Evolutionary conservation across 495 filamentous ascomycete genomes (phyloP), one percentile per base, ranked within the genome.

Genomic region (Delitschia confertaspora): DNA sequence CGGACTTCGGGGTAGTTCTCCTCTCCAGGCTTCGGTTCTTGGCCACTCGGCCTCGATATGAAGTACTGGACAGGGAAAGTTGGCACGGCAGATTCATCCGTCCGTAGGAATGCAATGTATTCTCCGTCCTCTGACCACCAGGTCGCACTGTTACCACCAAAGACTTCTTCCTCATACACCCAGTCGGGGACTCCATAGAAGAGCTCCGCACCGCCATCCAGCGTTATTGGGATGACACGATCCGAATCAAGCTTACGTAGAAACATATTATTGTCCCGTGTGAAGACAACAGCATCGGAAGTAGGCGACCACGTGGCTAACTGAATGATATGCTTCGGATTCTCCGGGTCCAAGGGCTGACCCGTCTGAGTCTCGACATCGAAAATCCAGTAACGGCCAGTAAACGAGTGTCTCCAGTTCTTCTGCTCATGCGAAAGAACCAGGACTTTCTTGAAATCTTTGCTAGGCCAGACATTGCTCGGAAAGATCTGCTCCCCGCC

Each of bases 161-260:
- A 83, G 4, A 98, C 88, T 63, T 98, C 91, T 59, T 98, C 91
- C 59, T 98, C 91, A 53, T 95, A 98, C 0, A 98, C 91, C 91
- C 91, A 98, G 62, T 98, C 91, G 0, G 91, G 91, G n/a, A 95
- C 78, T 16, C 91, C 91, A 55, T 96, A 93, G 69, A 98, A 96
- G 11, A 91, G 73, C 45, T 96, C 75, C 2, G 70, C 62, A 0
- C 88, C 83, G 27, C 91, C 91, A 60, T 96, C 88, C 47, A 68
- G 80, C 10, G 91, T 98, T 45, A 98, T 80, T 45, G 79, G 76
- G 3, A 68, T 72, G 10, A 88, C 76, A 4, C 63, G 58, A n/a
- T 69, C 53, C 0, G 70, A 71, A 10, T 72, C 65, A 26, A 95
- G 58, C 30, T 80, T 78, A 31, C 93, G 80, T 18, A 94, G 58